phyloP scores from a whole-genome alignment of 108 stramenopile genomes.

The Skeletonema grethae region DNA sequence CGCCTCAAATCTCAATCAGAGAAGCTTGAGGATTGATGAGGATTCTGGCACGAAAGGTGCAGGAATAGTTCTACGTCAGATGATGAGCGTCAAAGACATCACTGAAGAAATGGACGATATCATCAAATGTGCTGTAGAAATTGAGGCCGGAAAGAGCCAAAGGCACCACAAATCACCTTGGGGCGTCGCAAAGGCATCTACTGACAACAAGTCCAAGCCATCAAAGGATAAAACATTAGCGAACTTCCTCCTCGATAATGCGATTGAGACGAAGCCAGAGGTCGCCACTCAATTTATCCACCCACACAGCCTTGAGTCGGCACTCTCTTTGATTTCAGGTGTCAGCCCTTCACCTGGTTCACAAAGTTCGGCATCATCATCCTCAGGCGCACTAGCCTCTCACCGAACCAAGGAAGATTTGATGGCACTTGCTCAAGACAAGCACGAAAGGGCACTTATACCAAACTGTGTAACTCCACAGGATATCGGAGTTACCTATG shows the following conservation, averaged over 20 bases:
- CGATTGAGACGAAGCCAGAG: not conserved
- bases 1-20: conserved; percentile 49
- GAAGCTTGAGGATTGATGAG: conserved; percentile 57
- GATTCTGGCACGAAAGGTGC: conserved; percentile 69
- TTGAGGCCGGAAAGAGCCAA: conserved; percentile 81
- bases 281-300: conserved; percentile 54
- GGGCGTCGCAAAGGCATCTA: conserved; percentile 39
- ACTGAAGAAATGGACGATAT: conserved; percentile 68
- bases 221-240: conserved; percentile 63
- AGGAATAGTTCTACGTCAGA: conserved; percentile 74
- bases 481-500: conserved; percentile 95
- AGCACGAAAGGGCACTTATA: conserved; percentile 87
- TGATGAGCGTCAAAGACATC: conserved; percentile 82
- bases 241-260: conserved; percentile 33
- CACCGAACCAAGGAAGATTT: conserved; percentile 83
- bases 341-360: conserved; percentile 80
- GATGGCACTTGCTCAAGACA: conserved; percentile 84
- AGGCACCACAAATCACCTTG: conserved; percentile 65
- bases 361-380: conserved; percentile 56
- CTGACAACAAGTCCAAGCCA: conserved; percentile 9
- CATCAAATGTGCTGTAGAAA: conserved; percentile 83
- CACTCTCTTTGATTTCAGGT: conserved; percentile 70
- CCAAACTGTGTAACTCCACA: conserved; percentile 85
- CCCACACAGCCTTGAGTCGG: conserved; percentile 79
- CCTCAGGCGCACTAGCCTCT: conserved; percentile 44